Base-by-base conservation (phyloP, 768 basidiomycete species). In the Podaxis pistillaris region DNA sequence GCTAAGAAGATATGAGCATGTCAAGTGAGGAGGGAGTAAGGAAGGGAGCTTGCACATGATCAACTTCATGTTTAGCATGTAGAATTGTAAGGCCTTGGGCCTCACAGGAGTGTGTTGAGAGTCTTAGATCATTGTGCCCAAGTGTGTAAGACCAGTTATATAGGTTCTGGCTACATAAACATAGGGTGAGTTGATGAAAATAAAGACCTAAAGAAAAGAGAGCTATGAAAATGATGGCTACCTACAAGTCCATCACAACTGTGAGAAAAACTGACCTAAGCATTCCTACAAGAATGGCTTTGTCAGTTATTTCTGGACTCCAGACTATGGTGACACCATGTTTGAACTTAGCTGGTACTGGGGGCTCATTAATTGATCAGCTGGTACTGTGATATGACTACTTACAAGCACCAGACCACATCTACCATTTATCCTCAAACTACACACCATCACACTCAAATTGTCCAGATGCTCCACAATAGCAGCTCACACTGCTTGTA, bases 281-380 rank as follows among this genome's bases (percentile, higher is more conserved):
- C n/a, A n/a, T n/a, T n/a, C n/a, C n/a, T n/a, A n/a, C n/a, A n/a
- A n/a, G n/a, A n/a, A 99, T 93, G 17, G 97, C 97, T 76, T 91
- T 95, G 77, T 99, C 97, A 6, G 98, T 90, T 54, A 92, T 90
- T 72, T 99, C 97, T 0, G 97, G 97, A 11, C 92, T 90, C 97
- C 96, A 98, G 0, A 98, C 95, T 11, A 98, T 81, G 9, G 89
- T 88, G 2, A 96, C 96, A 4, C 96, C 96, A 71, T 98, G 91
- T 67, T 95, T 94, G 41, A n/a, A n/a, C n/a, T n/a, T n/a, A 98
- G 79, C 13, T 0, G 93, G 93, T 26, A 96, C 94, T 95, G 71
- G 7, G 56, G 47, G 52, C 24, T 30, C n/a, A 47, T 61, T n/a
- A 17, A 33, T 52, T 46, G 15, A 38, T 28, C 37, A 71, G 68